Evolutionary conservation across 176 grass and related monocot genomes (phyloP), one percentile per base, ranked within the genome.

Genomic region (Leersia perrieri): DNA sequence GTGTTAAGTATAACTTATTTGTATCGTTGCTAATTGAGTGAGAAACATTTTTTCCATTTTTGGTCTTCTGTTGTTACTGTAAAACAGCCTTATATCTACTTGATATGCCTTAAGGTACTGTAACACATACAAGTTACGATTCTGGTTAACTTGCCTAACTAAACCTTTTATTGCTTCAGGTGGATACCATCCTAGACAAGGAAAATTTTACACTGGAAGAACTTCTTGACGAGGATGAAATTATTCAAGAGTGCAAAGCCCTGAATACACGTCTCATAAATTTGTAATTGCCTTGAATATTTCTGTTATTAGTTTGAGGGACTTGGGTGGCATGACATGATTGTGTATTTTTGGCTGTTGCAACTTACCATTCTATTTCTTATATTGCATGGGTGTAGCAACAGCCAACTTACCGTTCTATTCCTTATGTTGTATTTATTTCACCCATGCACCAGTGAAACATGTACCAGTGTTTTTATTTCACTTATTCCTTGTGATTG

Each of bases 171-270:
- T 75, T 86, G 36, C 75, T 82, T 72, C 82, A 99, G 97, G 97
- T 99, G 91, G 97, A 99, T 86, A 91, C 88, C 66, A 99, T 99
- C 78, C 90, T 99, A 57, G 97, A 99, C 68, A 99, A 96, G 89
- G 97, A 96, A 87, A 99, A 82, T 75, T 99, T 99, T 88, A 99
- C 90, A 27, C 72, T 99, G 29, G 97, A 96, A 84, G 97, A 99
- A 69, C 97, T 99, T 90, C 97, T 99, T 53, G 97, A 99, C 25
- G 97, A 99, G 88, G 97, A 99, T 80, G 97, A 99, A 79, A 93
- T 99, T 75, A 99, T 99, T 88, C 97, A 99, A 86, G 97, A 99
- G 87, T 99, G 97, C 97, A 95, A 95, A 96, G 97, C 97, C 66
- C 82, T 99, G 72, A 99, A 99, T 68, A 83, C 87, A 7, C 82